Evolutionary conservation across 169 alveolate species (phyloP).

Genomic region (Plasmodium fragile): DNA sequence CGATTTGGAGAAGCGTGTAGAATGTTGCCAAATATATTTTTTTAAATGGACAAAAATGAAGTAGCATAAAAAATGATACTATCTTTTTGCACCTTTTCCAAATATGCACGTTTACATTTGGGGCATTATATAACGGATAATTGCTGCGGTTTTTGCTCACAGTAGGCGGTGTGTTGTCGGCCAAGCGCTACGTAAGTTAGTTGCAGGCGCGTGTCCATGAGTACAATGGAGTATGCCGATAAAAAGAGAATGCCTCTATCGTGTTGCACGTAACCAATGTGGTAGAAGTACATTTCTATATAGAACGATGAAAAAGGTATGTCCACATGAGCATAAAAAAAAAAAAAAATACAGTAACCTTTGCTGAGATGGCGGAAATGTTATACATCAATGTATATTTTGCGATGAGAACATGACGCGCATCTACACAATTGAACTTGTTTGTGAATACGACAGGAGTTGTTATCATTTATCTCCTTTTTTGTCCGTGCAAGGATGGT

Average conservation of each 20-base stretch:
- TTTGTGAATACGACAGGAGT: neutral
- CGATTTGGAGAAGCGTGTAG: neutral
- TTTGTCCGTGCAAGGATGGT: neutral
- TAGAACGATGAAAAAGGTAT: neutral
- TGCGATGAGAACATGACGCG: neutral
- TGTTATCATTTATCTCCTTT: neutral
- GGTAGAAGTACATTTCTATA: neutral
- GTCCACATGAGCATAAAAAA: neutral
- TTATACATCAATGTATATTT: neutral
- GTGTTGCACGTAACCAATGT: neutral
- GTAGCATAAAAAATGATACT: neutral
- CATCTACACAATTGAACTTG: neutral
- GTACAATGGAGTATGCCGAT: neutral
- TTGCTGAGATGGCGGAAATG: neutral
- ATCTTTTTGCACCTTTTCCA: neutral
- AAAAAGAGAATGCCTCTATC: neutral
- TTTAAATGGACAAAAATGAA: neutral
- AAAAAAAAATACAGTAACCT: slow-evolving; percentile 11
- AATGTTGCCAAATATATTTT: neutral
- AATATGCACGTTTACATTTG: neutral
- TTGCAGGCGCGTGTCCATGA: neutral
- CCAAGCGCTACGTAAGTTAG: neutral
- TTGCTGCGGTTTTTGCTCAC: neutral
- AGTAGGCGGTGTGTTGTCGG: neutral
- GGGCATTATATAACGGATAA: neutral